Conservation (phyloP, 441 rosid genomes). For the Croton laevigatus region DNA sequence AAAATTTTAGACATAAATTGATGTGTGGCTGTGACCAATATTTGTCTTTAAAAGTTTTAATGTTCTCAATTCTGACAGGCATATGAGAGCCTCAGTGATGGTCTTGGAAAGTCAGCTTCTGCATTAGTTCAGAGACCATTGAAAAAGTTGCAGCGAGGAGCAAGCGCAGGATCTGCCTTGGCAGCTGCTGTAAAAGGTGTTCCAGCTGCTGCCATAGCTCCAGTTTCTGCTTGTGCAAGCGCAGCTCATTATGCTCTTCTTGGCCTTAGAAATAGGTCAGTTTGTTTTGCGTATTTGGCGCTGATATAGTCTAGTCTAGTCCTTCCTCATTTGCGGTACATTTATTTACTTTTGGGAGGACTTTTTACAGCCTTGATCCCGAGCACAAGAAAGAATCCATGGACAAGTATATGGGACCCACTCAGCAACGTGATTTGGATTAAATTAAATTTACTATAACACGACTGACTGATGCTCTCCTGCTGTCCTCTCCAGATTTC, state of each 20-base stretch:
- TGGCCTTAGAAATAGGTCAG: constrained; percentile 91
- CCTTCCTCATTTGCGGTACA: not conserved
- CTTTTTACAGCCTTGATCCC: constrained; percentile 86
- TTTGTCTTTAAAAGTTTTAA: constrained; percentile 11
- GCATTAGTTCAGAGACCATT: constrained; percentile 83
- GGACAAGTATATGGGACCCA: constrained; percentile 89
- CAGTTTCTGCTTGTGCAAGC: constrained; percentile 82
- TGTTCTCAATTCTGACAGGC: constrained; percentile 52
- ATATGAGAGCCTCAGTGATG: constrained; percentile 78
- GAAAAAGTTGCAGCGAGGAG: constrained; percentile 86
- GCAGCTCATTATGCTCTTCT: constrained; percentile 81
- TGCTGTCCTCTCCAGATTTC: constrained; percentile 9
- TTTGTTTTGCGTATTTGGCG: constrained; percentile 6
- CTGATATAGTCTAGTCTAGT: not conserved
- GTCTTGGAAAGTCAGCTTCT: constrained; percentile 86
- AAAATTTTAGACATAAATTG: not conserved
- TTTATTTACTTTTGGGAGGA: constrained; percentile 20
- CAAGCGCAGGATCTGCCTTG: constrained; percentile 81
- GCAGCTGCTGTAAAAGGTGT: constrained; percentile 77
- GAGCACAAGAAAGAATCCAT: constrained; percentile 93
- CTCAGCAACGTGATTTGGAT: constrained; percentile 38
- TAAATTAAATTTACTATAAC: constrained; percentile 13
- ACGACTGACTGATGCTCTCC: constrained; percentile 10
- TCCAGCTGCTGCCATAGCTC: constrained; percentile 96
- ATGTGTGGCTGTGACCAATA: not conserved